Percentiles rank a stretch among this genome's conserved stretches.
Evolutionary conservation across 2,329 filamentous ascomycete species (phyloP).

Genomic region (Rugonectria rugulosa): DNA sequence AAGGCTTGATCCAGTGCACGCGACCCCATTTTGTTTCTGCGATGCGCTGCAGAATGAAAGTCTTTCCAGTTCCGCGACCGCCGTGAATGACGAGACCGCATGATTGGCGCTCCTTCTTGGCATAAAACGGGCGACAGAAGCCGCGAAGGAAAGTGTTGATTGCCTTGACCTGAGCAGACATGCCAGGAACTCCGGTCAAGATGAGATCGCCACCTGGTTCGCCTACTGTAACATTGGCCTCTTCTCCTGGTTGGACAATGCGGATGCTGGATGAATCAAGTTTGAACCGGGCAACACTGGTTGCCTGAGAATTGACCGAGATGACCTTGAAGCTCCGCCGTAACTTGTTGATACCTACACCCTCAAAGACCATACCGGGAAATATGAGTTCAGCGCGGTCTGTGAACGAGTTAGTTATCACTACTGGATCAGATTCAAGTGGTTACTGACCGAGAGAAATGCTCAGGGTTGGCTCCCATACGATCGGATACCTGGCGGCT

Average conservation of each 20-base stretch:
- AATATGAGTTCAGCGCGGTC: conserved; percentile 73
- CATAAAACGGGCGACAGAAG: conserved; percentile 54
- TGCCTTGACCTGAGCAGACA: conserved; percentile 67
- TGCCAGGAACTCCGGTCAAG: conserved; percentile 69
- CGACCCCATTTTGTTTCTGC: conserved; percentile 74
- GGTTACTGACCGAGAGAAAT: conserved; percentile 43
- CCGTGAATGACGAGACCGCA: conserved; percentile 79
- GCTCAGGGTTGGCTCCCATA: conserved; percentile 49
- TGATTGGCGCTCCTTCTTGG: conserved; percentile 46
- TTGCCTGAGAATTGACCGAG: conserved; percentile 61
- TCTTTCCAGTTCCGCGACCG: conserved; percentile 85
- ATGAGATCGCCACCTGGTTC: conserved; percentile 47
- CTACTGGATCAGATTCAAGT: not conserved
- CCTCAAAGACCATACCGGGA: conserved; percentile 74
- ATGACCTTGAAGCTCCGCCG: conserved; percentile 59
- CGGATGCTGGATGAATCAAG: conserved; percentile 47
- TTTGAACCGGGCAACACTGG: conserved; percentile 54
- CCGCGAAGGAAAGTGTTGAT: conserved; percentile 72
- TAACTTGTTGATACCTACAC: conserved; percentile 49
- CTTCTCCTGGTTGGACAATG: conserved; percentile 45
- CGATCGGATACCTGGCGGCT: conserved; percentile 37
- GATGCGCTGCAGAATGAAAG: conserved; percentile 73
- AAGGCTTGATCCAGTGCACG: conserved; percentile 66
- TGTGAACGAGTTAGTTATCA: conserved; percentile 38
- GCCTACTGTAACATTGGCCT: conserved; percentile 22